Base-by-base conservation (phyloP, 1,284 basidiomycete genomes). In the Termitomyces sp. region DNA sequence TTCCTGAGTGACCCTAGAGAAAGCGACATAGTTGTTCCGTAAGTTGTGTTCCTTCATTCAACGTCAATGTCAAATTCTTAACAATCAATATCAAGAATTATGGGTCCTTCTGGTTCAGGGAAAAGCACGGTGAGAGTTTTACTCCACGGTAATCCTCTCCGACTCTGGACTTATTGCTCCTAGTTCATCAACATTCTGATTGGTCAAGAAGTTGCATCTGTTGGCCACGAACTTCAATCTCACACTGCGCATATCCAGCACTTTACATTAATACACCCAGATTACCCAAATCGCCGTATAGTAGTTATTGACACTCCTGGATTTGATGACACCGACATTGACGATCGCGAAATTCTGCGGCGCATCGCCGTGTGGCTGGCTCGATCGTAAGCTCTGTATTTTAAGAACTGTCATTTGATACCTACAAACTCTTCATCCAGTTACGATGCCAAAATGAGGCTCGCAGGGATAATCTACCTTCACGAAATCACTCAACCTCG, bases 381-480 rank as follows among this genome's bases (percentile, higher is more conserved):
- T 40, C 44, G 44, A 51, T 58, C 61, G 60, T 61, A 49, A 50
- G 47, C 34, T 21, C 43, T 11, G 14, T 41, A 26, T 47, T 21
- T 2, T 5, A 21, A 14, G 31, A n/a, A 43, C 35, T 28, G 34
- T 10, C n/a, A 14, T 18, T 30, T 19, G 11, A 13, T 3, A n/a
- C 16, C 21, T 13, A 49, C 34, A n/a, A 11, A 16, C 19, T 33
- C 4, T 21, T 11, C 24, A 16, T 51, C 3, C n/a, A 59, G 64
- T 11, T 64, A 64, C 39, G 49, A 60, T 16, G 49, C 40, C 5
- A 41, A 57, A 13, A 60, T 61, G 53, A 56, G 55, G 38, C 55
- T 66, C 18, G 54, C 58, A 8, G 65, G 66, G 1, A 53, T 67
- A 35, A 46, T 67, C 2, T 65, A 65, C 49, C 61, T 67, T 11